Conservation (phyloP, 73 alveolate species). For the Diophrys appendiculata region DNA sequence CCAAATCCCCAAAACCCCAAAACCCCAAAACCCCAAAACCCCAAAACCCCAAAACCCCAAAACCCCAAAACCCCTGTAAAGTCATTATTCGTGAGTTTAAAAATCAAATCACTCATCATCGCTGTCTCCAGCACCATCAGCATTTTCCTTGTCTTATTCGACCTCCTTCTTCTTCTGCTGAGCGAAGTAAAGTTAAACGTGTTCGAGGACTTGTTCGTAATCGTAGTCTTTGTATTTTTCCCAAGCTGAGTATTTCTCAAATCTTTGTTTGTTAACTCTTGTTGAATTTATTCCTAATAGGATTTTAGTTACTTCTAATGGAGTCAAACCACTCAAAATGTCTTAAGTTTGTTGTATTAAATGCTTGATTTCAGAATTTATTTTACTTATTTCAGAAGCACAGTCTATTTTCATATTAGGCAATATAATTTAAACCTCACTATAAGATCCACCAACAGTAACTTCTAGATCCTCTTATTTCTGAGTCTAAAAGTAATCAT, state of each 20-base stretch:
- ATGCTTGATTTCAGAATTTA: constrained; percentile 12
- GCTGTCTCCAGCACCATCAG: too few relatives aligned
- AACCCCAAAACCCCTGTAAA: too few relatives aligned
- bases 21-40: too few relatives aligned
- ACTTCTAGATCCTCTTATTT: constrained; percentile 46
- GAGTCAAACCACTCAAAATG: constrained; percentile 9
- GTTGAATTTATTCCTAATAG: constrained; percentile 51
- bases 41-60: too few relatives aligned
- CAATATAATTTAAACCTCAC: constrained; percentile 20
- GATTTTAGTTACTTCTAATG: constrained; percentile 49
- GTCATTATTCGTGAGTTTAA: too few relatives aligned
- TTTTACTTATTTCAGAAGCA: constrained; percentile 16
- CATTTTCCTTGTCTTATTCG: too few relatives aligned
- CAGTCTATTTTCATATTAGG: constrained; percentile 35
- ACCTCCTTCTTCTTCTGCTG: background rate
- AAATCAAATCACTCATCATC: too few relatives aligned
- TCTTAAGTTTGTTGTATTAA: background rate
- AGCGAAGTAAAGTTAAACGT: background rate
- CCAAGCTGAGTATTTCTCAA: constrained; percentile 16
- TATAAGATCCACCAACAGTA: constrained; percentile 51
- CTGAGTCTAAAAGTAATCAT: constrained; percentile 33
- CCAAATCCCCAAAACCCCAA: too few relatives aligned
- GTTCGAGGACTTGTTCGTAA: constrained; percentile 16
- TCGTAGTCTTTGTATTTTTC: constrained; percentile 22
- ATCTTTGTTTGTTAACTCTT: background rate